Percentiles rank a stretch among this genome's conserved stretches.
These are phyloP conservation scores for Endoconidiophora laricicola DNA, from an alignment of 2,329 filamentous ascomycete genomes.

Conservation along the genomic window DNA sequence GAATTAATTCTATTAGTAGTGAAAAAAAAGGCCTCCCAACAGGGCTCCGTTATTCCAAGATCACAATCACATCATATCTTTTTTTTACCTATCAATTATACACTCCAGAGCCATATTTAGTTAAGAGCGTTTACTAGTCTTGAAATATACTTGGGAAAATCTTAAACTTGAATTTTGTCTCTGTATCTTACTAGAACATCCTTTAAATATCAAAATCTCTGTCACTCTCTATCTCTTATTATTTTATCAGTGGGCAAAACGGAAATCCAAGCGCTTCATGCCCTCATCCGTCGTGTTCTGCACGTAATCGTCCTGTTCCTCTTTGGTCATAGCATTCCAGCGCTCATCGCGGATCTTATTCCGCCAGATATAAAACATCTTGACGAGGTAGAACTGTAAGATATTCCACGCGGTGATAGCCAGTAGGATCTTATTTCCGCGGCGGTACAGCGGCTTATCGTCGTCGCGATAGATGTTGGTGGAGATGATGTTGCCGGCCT, in stretches of 20 bases:
- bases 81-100: too few relatives aligned
- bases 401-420: conserved; percentile 32
- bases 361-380: conserved; percentile 30
- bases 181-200: too few relatives aligned
- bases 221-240: background rate
- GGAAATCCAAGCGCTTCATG: conserved; percentile 37
- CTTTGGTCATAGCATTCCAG: conserved; percentile 27
- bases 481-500: conserved; percentile 26
- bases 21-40: too few relatives aligned
- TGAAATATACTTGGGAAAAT: too few relatives aligned
- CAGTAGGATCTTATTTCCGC: conserved; percentile 33
- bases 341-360: conserved; percentile 27
- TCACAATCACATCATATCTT: too few relatives aligned
- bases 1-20: too few relatives aligned
- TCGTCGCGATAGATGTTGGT: conserved; percentile 38
- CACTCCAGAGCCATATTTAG: too few relatives aligned
- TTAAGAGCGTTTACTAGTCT: too few relatives aligned
- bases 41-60: too few relatives aligned
- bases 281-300: conserved; percentile 34
- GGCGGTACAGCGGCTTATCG: conserved; percentile 34
- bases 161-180: too few relatives aligned
- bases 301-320: conserved; percentile 32
- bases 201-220: too few relatives aligned
- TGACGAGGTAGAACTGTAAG: conserved; percentile 26
- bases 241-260: conserved; percentile 27